These are phyloP conservation scores for Pseudogymnoascus sp. DNA, from an alignment of 2,329 filamentous ascomycete genomes.

Conservation along the genomic window DNA sequence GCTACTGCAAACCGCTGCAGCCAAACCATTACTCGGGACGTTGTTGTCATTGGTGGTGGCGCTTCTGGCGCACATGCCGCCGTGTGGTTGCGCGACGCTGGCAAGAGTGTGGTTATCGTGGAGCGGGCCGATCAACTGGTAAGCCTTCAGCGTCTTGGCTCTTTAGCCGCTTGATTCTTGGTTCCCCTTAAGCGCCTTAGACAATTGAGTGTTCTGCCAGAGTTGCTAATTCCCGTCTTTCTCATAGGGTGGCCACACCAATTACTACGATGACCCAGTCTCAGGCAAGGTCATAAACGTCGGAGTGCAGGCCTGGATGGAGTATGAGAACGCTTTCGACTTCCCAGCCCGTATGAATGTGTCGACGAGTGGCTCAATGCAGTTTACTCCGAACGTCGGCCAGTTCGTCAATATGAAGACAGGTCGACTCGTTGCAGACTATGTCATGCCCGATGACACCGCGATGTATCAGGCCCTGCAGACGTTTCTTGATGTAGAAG, in stretches of 20 bases:
- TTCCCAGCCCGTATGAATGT: slow-evolving; percentile 30
- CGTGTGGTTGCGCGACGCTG: slow-evolving; percentile 32
- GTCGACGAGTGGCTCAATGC: slow-evolving; percentile 26
- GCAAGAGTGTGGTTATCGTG: slow-evolving; percentile 33
- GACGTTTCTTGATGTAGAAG: slow-evolving; percentile 16
- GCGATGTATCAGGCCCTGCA: slow-evolving; percentile 12
- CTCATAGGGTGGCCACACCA: slow-evolving; percentile 39
- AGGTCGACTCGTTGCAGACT: slow-evolving; percentile 20
- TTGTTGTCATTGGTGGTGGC: slow-evolving; percentile 36
- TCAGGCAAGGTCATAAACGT: slow-evolving; percentile 31
- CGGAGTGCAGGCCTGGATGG: slow-evolving; percentile 23
- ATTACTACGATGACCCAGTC: slow-evolving; percentile 37
- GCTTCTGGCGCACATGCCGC: slow-evolving; percentile 35
- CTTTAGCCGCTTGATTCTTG: not conserved
- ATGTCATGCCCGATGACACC: slow-evolving; percentile 9
- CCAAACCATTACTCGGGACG: not conserved
- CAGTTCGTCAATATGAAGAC: slow-evolving; percentile 29
- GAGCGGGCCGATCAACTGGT: slow-evolving; percentile 31
- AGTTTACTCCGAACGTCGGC: slow-evolving; percentile 15
- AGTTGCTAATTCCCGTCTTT: not conserved
- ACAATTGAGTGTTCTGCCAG: not conserved
- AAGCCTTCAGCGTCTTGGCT: not conserved
- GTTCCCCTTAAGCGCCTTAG: not conserved
- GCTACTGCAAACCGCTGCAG: not conserved
- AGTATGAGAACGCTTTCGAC: slow-evolving; percentile 30